A percentile compares a stretch with the other conserved stretches of the same genome.
Conservation (phyloP, 345 rosid genomes). For the Aurinia saxatilis region DNA sequence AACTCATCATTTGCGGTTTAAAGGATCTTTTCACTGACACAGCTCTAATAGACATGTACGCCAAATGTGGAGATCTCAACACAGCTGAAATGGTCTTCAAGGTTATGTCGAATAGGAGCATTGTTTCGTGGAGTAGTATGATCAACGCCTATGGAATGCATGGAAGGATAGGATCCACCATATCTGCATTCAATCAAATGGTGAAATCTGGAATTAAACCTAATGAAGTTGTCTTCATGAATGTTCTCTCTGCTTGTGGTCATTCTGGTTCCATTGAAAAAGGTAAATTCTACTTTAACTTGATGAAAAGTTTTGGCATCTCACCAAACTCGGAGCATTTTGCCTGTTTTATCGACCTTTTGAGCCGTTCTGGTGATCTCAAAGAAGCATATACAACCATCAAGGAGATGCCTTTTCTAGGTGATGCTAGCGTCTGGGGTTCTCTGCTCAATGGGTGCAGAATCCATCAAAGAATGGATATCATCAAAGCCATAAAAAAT, state of each 20-base stretch:
- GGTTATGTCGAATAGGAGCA: conserved; percentile 41
- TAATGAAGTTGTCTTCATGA: conserved; percentile 76
- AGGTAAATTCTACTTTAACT: conserved; percentile 53
- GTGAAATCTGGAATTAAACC: conserved; percentile 54
- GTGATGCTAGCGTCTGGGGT: conserved; percentile 62
- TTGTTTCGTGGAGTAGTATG: conserved; percentile 77
- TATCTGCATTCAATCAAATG: conserved; percentile 58
- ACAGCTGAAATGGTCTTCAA: conserved; percentile 42
- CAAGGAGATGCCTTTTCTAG: conserved; percentile 53
- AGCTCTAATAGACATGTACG: conserved; percentile 66
- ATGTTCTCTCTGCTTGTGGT: conserved; percentile 72
- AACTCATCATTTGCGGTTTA: conserved; percentile 39
- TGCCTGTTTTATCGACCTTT: conserved; percentile 76
- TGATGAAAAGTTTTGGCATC: conserved; percentile 48
- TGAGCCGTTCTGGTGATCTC: conserved; percentile 76
- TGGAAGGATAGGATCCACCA: conserved; percentile 45
- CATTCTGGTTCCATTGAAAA: conserved; percentile 64
- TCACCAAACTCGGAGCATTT: conserved; percentile 63
- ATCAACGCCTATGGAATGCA: conserved; percentile 71
- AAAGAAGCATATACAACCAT: conserved; percentile 53
- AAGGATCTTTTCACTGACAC: conserved; percentile 49
- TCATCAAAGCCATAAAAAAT: conserved; percentile 40
- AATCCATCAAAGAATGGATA: conserved; percentile 64
- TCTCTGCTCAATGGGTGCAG: conserved; percentile 73
- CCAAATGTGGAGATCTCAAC: conserved; percentile 68